Conservation (phyloP, 1,139 yeast species). For the Meyerozyma carpophila region DNA sequence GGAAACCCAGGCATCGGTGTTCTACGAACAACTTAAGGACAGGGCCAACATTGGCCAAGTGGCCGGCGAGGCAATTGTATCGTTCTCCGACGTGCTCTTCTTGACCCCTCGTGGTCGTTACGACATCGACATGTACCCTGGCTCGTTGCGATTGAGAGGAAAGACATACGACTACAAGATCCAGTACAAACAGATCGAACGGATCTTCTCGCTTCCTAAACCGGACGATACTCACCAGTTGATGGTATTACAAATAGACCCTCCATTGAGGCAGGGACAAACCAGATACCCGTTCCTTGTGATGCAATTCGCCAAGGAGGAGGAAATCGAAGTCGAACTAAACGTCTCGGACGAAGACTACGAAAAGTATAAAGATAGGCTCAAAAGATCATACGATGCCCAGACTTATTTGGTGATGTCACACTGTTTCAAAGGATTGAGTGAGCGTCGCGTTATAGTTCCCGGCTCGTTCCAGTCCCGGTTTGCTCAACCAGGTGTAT, state of each 20-base stretch:
- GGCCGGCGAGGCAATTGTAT: constrained; percentile 95
- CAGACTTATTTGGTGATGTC: constrained; percentile 83
- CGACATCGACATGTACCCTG: constrained; percentile 90
- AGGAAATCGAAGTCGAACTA: constrained; percentile 85
- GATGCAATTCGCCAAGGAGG: constrained; percentile 83
- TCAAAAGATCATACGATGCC: constrained; percentile 74
- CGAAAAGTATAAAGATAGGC: constrained; percentile 72
- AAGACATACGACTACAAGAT: constrained; percentile 96
- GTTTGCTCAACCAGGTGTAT: constrained; percentile 74
- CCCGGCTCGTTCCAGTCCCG: constrained; percentile 83
- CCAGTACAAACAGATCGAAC: constrained; percentile 84
- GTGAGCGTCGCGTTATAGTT: constrained; percentile 77
- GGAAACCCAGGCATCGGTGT: constrained; percentile 73
- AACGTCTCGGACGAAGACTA: constrained; percentile 82
- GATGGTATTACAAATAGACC: constrained; percentile 85
- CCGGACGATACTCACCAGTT: constrained; percentile 91
- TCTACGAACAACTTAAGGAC: constrained; percentile 87
- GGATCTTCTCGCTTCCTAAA: constrained; percentile 87
- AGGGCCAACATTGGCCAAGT: constrained; percentile 96
- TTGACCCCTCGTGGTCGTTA: constrained; percentile 98
- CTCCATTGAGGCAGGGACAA: constrained; percentile 88
- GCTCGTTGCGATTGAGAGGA: constrained; percentile 88
- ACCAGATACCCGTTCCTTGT: constrained; percentile 92
- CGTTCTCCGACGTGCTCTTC: constrained; percentile 86
- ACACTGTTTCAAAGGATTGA: constrained; percentile 84